phyloP scores from a whole-genome alignment of 1,284 basidiomycete genomes.

The Neolentinus lepideus region DNA sequence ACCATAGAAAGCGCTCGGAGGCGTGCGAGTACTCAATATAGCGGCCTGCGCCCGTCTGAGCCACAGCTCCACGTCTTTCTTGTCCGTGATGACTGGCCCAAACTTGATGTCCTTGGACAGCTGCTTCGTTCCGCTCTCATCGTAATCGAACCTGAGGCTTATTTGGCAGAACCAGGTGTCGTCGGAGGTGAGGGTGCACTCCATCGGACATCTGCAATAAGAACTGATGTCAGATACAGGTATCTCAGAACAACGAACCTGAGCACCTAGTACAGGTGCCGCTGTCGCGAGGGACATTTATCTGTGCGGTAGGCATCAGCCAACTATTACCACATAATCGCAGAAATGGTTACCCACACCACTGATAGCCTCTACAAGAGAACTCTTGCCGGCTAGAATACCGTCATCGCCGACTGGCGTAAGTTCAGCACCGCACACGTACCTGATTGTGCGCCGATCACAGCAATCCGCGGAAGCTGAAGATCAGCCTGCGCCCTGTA shows the following conservation, averaged over 20 bases:
- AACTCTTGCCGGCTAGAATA: slow-evolving; percentile 33
- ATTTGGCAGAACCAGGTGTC: slow-evolving; percentile 27
- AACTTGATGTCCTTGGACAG: slow-evolving; percentile 10
- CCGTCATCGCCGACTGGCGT: not conserved
- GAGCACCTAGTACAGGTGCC: slow-evolving; percentile 38
- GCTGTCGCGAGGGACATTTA: slow-evolving; percentile 28
- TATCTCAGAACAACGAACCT: slow-evolving; percentile 5
- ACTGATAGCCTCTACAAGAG: slow-evolving; percentile 43
- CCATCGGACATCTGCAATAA: slow-evolving; percentile 29
- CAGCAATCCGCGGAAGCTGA: slow-evolving; percentile 16
- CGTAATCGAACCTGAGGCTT: slow-evolving; percentile 20
- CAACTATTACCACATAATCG: not conserved
- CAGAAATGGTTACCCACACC: slow-evolving; percentile 30
- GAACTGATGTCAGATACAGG: slow-evolving; percentile 4
- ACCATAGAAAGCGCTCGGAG: slow-evolving; percentile 8
- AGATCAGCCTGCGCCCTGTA: slow-evolving; percentile 12
- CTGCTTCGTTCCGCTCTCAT: slow-evolving; percentile 8
- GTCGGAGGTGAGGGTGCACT: slow-evolving; percentile 25
- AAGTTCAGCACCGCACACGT: slow-evolving; percentile 8
- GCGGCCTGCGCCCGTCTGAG: slow-evolving; percentile 24
- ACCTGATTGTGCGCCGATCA: slow-evolving; percentile 25
- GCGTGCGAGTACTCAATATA: slow-evolving; percentile 17
- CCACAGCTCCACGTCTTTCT: slow-evolving; percentile 19
- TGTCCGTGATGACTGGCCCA: slow-evolving; percentile 12
- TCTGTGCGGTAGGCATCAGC: slow-evolving; percentile 14